Evolutionary conservation across 139 green algal species (phyloP).

Genomic region (Tetradesmus lagerheimii): DNA sequence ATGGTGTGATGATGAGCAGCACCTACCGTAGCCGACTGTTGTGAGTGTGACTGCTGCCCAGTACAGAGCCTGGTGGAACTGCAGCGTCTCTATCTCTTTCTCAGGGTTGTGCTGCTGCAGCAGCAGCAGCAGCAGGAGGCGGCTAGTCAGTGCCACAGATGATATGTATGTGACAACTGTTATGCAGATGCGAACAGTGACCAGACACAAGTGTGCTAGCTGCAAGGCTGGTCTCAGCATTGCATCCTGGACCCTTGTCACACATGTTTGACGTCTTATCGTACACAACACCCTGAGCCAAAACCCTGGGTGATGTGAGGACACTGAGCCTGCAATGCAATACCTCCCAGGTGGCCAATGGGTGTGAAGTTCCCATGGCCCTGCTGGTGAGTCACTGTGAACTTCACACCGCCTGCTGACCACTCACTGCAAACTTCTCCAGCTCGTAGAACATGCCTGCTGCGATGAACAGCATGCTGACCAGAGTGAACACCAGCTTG

Average conservation of each 20-base stretch:
- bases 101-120: background rate
- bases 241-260: no score
- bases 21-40: slow-evolving; percentile 53
- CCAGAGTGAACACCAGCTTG: slow-evolving; percentile 42
- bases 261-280: no score
- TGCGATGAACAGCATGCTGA: slow-evolving; percentile 54
- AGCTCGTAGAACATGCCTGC: slow-evolving; percentile 56
- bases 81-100: background rate
- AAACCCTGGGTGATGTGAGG: no score
- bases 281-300: no score
- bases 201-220: background rate
- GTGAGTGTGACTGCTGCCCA: slow-evolving; percentile 61
- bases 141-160: no score
- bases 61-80: slow-evolving; percentile 57
- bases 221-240: background rate
- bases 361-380: no score
- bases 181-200: background rate
- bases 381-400: no score
- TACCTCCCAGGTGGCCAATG: no score
- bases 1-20: no score
- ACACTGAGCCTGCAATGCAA: no score
- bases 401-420: background rate
- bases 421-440: slow-evolving; percentile 31
- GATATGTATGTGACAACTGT: no score
- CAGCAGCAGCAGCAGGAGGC: background rate